A percentile compares a stretch with the other conserved stretches of the same genome.
These are phyloP conservation scores for Anethum foeniculum DNA, from an alignment of 140 eudicot genomes.

Conservation along the genomic window DNA sequence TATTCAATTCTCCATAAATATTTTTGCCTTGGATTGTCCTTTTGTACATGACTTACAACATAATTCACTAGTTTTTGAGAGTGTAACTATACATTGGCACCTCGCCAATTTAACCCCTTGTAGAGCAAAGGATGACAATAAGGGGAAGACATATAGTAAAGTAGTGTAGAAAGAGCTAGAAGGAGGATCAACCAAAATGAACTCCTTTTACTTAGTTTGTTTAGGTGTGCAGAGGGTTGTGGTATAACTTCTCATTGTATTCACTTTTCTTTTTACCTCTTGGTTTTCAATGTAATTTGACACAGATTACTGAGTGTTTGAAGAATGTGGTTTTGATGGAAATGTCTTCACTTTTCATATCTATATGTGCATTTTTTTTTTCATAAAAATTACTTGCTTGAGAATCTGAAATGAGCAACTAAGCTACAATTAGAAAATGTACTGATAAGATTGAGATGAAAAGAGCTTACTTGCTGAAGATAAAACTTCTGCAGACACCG, in stretches of 20 bases:
- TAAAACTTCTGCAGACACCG: not conserved
- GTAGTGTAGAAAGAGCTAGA: slow-evolving; percentile 28
- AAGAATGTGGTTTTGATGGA: slow-evolving; percentile 26
- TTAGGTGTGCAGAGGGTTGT: slow-evolving; percentile 18
- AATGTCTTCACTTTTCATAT: not conserved
- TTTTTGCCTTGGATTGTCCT: slow-evolving; percentile 45
- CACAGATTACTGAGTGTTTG: slow-evolving; percentile 20
- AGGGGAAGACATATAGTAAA: slow-evolving; percentile 18
- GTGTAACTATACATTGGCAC: slow-evolving; percentile 59
- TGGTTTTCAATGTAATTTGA: slow-evolving; percentile 6
- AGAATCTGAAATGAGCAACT: not conserved
- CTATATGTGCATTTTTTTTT: not conserved
- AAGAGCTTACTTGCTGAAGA: slow-evolving; percentile 31
- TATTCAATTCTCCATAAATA: slow-evolving; percentile 33
- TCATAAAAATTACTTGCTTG: not conserved
- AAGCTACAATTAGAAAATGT: not conserved
- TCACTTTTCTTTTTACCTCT: not conserved
- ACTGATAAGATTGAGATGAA: not conserved
- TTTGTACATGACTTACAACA: slow-evolving; percentile 46
- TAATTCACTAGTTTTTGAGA: slow-evolving; percentile 31
- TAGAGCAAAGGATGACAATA: slow-evolving; percentile 23
- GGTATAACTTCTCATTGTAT: not conserved
- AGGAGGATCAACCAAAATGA: slow-evolving; percentile 43
- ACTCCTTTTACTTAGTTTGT: slow-evolving; percentile 34
- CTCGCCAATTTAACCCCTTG: slow-evolving; percentile 44